Percentiles rank a stretch among this genome's conserved stretches.
phyloP scores from a whole-genome alignment of 1,284 basidiomycete species.

The Rugosomyces carneus region DNA sequence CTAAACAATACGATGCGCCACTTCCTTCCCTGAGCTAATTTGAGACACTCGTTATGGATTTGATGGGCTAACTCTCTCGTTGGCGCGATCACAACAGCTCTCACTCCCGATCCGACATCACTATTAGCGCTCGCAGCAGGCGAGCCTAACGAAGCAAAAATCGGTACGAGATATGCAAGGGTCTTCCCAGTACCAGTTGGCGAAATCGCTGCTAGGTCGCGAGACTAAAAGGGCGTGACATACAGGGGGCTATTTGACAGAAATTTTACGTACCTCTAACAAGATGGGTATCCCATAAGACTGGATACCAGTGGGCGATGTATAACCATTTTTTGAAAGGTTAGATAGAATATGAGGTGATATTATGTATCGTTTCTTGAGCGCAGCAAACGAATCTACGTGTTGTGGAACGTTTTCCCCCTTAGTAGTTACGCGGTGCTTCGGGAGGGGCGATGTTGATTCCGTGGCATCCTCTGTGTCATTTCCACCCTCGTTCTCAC shows the following conservation, averaged over 20 bases:
- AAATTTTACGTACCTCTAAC: slow-evolving; percentile 45
- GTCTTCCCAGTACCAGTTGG: slow-evolving; percentile 96
- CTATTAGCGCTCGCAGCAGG: slow-evolving; percentile 49
- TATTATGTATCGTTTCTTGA: slow-evolving; percentile 51
- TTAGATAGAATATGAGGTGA: slow-evolving; percentile 57
- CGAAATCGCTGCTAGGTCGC: slow-evolving; percentile 87
- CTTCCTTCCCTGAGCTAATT: slow-evolving; percentile 75
- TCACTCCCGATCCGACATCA: slow-evolving; percentile 53
- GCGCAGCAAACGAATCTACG: slow-evolving; percentile 51
- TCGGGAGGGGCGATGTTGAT: slow-evolving; percentile 21
- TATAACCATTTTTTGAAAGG: slow-evolving; percentile 53
- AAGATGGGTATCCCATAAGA: slow-evolving; percentile 70
- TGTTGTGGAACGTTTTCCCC: slow-evolving; percentile 58
- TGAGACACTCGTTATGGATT: slow-evolving; percentile 88
- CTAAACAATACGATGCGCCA: slow-evolving; percentile 83
- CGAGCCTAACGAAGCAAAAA: slow-evolving; percentile 60
- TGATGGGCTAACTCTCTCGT: slow-evolving; percentile 97
- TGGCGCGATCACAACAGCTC: slow-evolving; percentile 83
- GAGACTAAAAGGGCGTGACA: slow-evolving; percentile 33
- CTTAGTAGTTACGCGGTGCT: slow-evolving; percentile 64
- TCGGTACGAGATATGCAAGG: slow-evolving; percentile 80
- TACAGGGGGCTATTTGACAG: neutral
- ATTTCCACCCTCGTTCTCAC: slow-evolving; percentile 15
- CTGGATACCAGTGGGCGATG: slow-evolving; percentile 67
- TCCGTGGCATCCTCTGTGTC: slow-evolving; percentile 17